phyloP scores from a whole-genome alignment of 106 monocot genomes.

The Phalaenopsis aphrodite region DNA sequence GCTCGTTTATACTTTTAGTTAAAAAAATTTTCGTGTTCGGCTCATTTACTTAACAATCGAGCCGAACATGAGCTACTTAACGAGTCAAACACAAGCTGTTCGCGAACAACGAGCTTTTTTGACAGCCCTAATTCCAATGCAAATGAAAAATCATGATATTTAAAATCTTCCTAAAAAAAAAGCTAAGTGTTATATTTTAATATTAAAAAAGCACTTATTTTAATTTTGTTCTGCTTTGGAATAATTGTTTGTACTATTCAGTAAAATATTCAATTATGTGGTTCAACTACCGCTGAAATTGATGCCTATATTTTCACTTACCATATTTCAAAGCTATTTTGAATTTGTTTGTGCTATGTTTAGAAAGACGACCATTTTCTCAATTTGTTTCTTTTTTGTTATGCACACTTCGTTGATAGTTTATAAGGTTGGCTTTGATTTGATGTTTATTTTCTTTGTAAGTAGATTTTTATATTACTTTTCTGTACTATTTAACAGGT shows the following conservation, averaged over 20 bases:
- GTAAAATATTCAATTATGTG: neutral
- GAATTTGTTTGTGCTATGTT: too few relatives aligned
- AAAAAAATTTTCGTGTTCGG: too few relatives aligned
- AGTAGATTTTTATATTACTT: neutral
- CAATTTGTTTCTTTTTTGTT: neutral
- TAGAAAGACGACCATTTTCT: neutral
- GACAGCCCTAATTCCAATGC: neutral
- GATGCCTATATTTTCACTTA: neutral
- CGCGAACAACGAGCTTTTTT: too few relatives aligned
- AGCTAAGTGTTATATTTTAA: neutral
- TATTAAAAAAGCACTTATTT: neutral
- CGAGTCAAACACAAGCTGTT: too few relatives aligned
- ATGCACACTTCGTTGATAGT: neutral
- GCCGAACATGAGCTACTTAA: too few relatives aligned
- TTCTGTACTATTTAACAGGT: slow-evolving; percentile 34
- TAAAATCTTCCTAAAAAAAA: neutral
- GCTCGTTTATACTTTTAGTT: too few relatives aligned
- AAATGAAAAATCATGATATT: neutral
- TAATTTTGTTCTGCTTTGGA: neutral
- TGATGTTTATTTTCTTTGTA: neutral
- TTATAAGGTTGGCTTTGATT: neutral
- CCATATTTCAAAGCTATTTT: neutral
- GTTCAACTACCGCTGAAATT: neutral
- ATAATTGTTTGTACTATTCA: neutral
- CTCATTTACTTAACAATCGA: too few relatives aligned